Evolutionary conservation across 1,139 yeast genomes (phyloP).

Genomic region (Insectozyma bohioensis): DNA sequence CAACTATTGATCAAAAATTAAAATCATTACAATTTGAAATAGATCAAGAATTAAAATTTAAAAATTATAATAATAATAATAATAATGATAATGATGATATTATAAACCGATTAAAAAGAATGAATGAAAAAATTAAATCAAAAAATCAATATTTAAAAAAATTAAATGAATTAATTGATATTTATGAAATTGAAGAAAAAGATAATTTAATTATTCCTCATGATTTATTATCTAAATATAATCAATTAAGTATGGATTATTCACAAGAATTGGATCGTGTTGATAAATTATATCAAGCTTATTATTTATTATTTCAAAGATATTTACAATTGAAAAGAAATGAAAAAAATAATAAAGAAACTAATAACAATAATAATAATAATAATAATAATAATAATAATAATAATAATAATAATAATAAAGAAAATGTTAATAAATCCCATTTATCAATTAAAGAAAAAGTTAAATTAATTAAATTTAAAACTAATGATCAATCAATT

Average conservation of each 20-base stretch:
- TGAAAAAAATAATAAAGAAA: background rate
- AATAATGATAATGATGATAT: too few relatives aligned
- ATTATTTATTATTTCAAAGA: conserved; percentile 40
- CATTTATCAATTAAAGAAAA: conserved; percentile 19
- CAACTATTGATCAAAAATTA: too few relatives aligned
- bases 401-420: too few relatives aligned
- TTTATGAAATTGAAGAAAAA: conserved; percentile 13
- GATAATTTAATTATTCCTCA: conserved; percentile 12
- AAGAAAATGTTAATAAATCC: conserved; percentile 1
- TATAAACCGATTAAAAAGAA: too few relatives aligned
- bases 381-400: too few relatives aligned
- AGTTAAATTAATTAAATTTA: conserved; percentile 22
- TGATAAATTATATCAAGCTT: conserved; percentile 34
- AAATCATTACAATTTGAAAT: too few relatives aligned
- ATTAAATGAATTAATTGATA: conserved; percentile 23
- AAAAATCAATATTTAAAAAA: conserved; percentile 18
- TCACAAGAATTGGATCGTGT: conserved; percentile 30
- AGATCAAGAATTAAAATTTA: too few relatives aligned
- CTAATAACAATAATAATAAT: too few relatives aligned
- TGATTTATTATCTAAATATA: conserved; percentile 18
- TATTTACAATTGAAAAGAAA: conserved; percentile 35
- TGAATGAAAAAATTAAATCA: conserved; percentile 1
- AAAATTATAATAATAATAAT: too few relatives aligned
- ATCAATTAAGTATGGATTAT: conserved; percentile 32
- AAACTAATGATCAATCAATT: conserved; percentile 23